These are phyloP conservation scores for Boletus mariae DNA, from an alignment of 1,284 basidiomycete species.

Conservation along the genomic window DNA sequence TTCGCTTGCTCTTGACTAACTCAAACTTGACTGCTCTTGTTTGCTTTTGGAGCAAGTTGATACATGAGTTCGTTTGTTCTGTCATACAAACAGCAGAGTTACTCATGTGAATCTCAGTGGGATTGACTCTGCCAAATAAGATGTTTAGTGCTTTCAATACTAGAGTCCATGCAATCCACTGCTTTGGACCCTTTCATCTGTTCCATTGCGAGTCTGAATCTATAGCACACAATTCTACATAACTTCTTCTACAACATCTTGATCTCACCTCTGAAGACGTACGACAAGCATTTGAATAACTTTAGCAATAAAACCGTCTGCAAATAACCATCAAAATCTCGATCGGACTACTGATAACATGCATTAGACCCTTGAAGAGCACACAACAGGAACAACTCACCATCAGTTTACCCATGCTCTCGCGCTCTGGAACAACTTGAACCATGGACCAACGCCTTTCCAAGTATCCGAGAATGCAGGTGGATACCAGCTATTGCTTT, in stretches of 20 bases:
- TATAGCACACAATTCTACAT: too few species aligned
- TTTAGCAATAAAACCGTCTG: conserved; percentile 5
- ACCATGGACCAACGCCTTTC: conserved; percentile 87
- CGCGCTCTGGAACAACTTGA: conserved; percentile 94
- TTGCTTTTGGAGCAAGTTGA: too few species aligned
- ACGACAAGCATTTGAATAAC: conserved; percentile 2
- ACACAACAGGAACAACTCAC: conserved; percentile 9
- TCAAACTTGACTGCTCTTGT: too few species aligned
- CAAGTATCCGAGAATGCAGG: conserved; percentile 50
- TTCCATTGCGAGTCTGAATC: not conserved
- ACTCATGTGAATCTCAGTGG: too few species aligned
- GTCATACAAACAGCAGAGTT: too few species aligned
- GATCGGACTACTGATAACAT: not conserved
- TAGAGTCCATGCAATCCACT: not conserved
- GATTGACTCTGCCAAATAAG: not conserved
- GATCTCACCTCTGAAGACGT: conserved; percentile 1
- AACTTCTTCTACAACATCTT: not conserved
- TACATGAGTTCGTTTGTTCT: too few species aligned
- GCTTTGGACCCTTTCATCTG: not conserved
- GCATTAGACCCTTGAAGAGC: not conserved
- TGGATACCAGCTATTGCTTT: conserved; percentile 88
- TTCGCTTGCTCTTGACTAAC: too few species aligned
- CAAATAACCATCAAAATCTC: not conserved
- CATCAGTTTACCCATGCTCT: conserved; percentile 36
- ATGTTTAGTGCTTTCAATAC: not conserved